These are phyloP conservation scores for Pseudoneurospora amorphoporcata DNA, from an alignment of 495 filamentous ascomycete genomes.

Conservation along the genomic window DNA sequence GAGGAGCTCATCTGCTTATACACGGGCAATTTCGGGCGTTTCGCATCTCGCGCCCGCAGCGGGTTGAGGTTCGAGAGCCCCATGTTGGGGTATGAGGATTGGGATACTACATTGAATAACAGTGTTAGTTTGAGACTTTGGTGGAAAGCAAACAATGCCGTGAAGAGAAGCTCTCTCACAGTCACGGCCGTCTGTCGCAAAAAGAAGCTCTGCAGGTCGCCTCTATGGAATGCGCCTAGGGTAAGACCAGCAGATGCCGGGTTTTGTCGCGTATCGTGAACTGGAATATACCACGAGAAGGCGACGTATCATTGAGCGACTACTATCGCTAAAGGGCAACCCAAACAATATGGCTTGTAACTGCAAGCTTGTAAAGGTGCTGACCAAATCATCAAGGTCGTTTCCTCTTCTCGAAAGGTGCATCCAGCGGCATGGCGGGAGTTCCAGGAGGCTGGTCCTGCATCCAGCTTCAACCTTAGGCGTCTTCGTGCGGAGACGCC, in stretches of 20 bases:
- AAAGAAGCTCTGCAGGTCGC: neutral
- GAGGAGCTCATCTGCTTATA: slow-evolving; percentile 26
- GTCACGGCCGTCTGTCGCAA: neutral
- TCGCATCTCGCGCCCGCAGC: slow-evolving; percentile 25
- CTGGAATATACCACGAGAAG: neutral
- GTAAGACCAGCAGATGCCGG: neutral
- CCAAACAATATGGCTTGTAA: neutral
- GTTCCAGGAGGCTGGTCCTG: neutral
- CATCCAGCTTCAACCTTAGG: neutral
- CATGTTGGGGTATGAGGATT: slow-evolving; percentile 7
- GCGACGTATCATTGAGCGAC: neutral
- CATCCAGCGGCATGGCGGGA: neutral
- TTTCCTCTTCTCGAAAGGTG: neutral
- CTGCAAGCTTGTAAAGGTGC: neutral
- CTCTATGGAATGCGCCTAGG: neutral
- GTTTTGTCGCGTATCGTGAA: neutral
- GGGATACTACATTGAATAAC: neutral
- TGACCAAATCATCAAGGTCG: neutral
- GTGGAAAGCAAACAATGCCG: neutral
- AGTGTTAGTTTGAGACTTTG: neutral
- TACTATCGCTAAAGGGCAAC: neutral
- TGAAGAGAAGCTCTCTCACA: neutral
- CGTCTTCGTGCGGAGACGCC: neutral
- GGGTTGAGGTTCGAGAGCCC: slow-evolving; percentile 19
- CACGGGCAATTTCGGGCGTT: slow-evolving; percentile 29